These are phyloP conservation scores for Collybia nuda DNA, from an alignment of 768 basidiomycete genomes.

Conservation along the genomic window DNA sequence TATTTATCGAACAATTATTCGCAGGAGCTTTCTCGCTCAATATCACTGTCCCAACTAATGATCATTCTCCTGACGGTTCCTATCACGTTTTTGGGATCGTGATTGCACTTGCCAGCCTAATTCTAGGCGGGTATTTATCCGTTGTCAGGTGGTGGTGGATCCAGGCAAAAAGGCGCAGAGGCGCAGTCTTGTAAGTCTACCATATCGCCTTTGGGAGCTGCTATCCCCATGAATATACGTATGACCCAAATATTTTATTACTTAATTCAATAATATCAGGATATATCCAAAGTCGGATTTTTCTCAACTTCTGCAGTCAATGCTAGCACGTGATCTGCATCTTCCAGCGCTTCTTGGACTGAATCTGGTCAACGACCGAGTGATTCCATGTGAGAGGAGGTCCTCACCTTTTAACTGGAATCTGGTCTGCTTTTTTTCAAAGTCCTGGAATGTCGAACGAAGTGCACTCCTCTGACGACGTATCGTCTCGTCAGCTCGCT, in stretches of 20 bases:
- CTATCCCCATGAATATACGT: neutral
- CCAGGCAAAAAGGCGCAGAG: constrained; percentile 42
- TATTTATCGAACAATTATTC: neutral
- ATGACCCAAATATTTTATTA: neutral
- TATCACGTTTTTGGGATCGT: constrained; percentile 59
- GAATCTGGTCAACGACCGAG: neutral
- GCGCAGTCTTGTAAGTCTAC: constrained; percentile 14
- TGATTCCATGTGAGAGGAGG: neutral
- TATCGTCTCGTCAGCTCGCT: constrained; percentile 42
- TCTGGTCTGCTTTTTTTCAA: constrained; percentile 39
- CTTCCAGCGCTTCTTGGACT: constrained; percentile 41
- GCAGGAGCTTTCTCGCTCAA: constrained; percentile 74
- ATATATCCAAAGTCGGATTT: neutral
- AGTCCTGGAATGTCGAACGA: constrained; percentile 37
- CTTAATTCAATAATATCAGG: neutral
- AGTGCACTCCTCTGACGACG: constrained; percentile 35
- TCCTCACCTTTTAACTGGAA: constrained; percentile 44
- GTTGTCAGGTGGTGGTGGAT: constrained; percentile 68
- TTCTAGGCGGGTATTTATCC: constrained; percentile 42
- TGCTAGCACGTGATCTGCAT: constrained; percentile 36
- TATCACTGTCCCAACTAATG: constrained; percentile 58
- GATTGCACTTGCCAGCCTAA: constrained; percentile 41
- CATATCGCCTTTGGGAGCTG: neutral
- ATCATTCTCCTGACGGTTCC: constrained; percentile 27
- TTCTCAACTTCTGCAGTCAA: constrained; percentile 15